phyloP scores from a whole-genome alignment of 228 moss, liverwort and hornwort species.

The Sphagnum magellanicum region DNA sequence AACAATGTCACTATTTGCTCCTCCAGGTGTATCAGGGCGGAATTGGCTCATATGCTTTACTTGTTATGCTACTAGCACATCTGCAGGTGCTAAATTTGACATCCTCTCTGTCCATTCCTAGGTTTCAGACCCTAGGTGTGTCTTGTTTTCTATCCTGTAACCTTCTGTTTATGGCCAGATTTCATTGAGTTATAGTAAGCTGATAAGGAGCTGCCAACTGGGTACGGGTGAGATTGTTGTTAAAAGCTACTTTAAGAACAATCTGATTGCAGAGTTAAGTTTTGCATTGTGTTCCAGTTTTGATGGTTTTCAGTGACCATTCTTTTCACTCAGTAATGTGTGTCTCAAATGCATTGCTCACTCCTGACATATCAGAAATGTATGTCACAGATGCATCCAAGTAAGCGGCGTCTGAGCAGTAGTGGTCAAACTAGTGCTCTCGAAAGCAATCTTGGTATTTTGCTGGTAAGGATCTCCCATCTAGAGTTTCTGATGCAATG shows the following conservation, averaged over 20 bases:
- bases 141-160: background rate
- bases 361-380: background rate
- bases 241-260: no score
- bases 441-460: slow-evolving; percentile 89
- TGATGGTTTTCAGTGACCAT: no score
- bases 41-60: slow-evolving; percentile 91
- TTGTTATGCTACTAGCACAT: slow-evolving; percentile 92
- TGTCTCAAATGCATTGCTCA: background rate
- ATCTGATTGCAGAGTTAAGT: no score
- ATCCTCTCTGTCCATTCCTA: background rate
- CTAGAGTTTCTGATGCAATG: background rate
- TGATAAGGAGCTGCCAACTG: no score
- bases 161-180: background rate
- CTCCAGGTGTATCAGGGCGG: slow-evolving; percentile 93
- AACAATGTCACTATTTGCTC: background rate
- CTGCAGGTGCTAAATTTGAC: slow-evolving; percentile 51
- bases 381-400: slow-evolving; percentile 74
- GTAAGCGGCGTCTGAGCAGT: slow-evolving; percentile 46
- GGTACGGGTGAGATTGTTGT: no score
- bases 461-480: slow-evolving; percentile 51
- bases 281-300: no score
- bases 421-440: slow-evolving; percentile 56
- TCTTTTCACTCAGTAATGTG: no score
- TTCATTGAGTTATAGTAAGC: no score
- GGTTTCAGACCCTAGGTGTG: background rate